These are phyloP conservation scores for Ceratorhiza oryzae-sativae DNA, from an alignment of 1,284 basidiomycete genomes.

Conservation along the genomic window DNA sequence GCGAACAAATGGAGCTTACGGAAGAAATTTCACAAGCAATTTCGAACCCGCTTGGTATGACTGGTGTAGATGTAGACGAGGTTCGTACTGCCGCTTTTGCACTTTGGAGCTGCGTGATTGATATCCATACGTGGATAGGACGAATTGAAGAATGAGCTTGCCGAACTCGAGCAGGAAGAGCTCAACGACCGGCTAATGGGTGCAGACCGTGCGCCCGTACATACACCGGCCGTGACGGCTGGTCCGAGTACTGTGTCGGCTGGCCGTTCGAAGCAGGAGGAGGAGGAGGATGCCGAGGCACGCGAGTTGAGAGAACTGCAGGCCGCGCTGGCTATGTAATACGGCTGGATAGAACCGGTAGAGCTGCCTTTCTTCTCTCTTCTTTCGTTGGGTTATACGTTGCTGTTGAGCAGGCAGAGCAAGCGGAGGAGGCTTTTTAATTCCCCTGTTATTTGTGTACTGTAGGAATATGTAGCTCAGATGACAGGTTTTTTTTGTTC, in stretches of 20 bases:
- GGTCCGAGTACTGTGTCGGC: conserved; percentile 44
- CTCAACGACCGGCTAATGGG: conserved; percentile 87
- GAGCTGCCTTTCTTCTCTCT: background rate
- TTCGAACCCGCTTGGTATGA: conserved; percentile 72
- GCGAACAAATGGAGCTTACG: conserved; percentile 93
- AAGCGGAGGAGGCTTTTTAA: conserved; percentile 10
- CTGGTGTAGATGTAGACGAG: conserved; percentile 75
- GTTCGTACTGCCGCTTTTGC: conserved; percentile 54
- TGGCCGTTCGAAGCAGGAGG: conserved; percentile 51
- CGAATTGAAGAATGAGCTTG: conserved; percentile 83
- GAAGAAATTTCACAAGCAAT: conserved; percentile 97
- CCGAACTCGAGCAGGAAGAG: conserved; percentile 90
- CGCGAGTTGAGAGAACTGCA: conserved; percentile 91
- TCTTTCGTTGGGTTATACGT: background rate
- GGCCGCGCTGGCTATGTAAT: conserved; percentile 86
- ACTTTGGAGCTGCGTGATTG: conserved; percentile 39
- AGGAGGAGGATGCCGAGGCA: conserved; percentile 91
- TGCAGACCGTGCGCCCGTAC: conserved; percentile 90
- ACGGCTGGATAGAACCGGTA: background rate
- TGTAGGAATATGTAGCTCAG: conserved; percentile 33
- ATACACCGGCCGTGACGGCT: conserved; percentile 67
- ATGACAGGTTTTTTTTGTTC: conserved; percentile 35
- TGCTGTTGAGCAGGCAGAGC: background rate
- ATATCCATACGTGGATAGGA: conserved; percentile 59
- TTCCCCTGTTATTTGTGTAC: conserved; percentile 36